Conservation (phyloP, 1,284 basidiomycete genomes). For the Trichosporon inkin region DNA sequence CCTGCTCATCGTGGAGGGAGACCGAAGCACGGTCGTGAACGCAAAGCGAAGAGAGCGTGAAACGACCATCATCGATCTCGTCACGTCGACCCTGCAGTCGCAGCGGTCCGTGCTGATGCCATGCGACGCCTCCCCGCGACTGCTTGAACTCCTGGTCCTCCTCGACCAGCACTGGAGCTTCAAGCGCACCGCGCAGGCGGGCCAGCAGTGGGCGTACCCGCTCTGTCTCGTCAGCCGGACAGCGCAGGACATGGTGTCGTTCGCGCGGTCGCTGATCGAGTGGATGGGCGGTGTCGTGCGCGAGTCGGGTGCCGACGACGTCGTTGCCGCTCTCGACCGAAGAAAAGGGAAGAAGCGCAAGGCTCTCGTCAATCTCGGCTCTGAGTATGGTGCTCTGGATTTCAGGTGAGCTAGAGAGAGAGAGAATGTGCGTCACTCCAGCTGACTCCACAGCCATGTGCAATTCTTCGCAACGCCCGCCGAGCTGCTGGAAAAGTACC, state of each 20-base stretch:
- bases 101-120: constrained; percentile 86
- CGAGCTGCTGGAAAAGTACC: constrained; percentile 73
- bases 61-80: constrained; percentile 78
- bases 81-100: constrained; percentile 70
- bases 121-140: constrained; percentile 86
- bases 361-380: constrained; percentile 25
- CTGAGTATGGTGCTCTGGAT: constrained; percentile 46
- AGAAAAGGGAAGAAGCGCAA: constrained; percentile 57
- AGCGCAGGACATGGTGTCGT: constrained; percentile 88
- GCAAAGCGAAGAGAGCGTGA: constrained; percentile 88
- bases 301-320: constrained; percentile 76
- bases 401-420: constrained; percentile 41
- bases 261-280: constrained; percentile 95
- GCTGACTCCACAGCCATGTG: constrained; percentile 62
- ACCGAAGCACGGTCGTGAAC: constrained; percentile 73
- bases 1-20: constrained; percentile 88
- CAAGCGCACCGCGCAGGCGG: constrained; percentile 56
- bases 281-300: constrained; percentile 94
- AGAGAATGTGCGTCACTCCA: no score
- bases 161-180: constrained; percentile 98
- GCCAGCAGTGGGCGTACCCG: constrained; percentile 55
- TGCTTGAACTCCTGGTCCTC: constrained; percentile 88
- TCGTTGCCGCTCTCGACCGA: constrained; percentile 53
- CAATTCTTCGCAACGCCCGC: constrained; percentile 82
- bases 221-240: constrained; percentile 89